Evolutionary conservation across 2,329 filamentous ascomycete genomes (phyloP), one percentile per base, ranked within the genome.

Genomic region (Phaeoacremonium minimum): DNA sequence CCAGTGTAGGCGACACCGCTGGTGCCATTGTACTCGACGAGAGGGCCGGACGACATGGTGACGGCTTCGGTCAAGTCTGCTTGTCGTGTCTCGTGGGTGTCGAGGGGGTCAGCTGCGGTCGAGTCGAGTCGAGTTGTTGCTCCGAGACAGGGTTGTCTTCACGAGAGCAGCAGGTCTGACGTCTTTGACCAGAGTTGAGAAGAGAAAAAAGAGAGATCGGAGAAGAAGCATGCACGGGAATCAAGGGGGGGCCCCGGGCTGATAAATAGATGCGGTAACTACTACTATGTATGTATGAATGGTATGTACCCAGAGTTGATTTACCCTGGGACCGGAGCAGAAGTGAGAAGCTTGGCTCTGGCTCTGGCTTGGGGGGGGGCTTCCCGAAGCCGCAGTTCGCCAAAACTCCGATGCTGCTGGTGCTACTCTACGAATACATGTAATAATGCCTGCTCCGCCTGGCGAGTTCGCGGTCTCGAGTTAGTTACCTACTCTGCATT

Each of bases 11-110:
- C 71, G 45, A 53, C 52, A 40, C 61, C 72, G 18, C 50, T 51
- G 36, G 67, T 73, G 54, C 73, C 75, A 51, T 72, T 73, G 60
- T 76, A 79, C 29, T 52, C 47, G 39, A 53, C 54, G 32, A 58
- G 37, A 36, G 56, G 46, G 9, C 51, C 48, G 37, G 55, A 47
- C 37, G 57, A 60, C 60, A 64, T 64, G 40, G 12, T 35, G 35
- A 35, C 12, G 22, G 22, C 9, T 9, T 9, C 9, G n/a, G 9
- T 9, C 9, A n/a, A 9, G 22, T 9, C 9, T 26, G 22, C n/a
- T 26, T 26, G n/a, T 26, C 22, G 22, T 9, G 22, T 9, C 9
- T 9, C 22, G 22, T n/a, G 22, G 22, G 22, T 26, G 9, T 26
- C 22, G 22, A 26, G 22, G 22, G 9, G n/a, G 9, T 9, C 22